Conservation (phyloP, 805 yeast genomes). For the Starmerella apicola region DNA sequence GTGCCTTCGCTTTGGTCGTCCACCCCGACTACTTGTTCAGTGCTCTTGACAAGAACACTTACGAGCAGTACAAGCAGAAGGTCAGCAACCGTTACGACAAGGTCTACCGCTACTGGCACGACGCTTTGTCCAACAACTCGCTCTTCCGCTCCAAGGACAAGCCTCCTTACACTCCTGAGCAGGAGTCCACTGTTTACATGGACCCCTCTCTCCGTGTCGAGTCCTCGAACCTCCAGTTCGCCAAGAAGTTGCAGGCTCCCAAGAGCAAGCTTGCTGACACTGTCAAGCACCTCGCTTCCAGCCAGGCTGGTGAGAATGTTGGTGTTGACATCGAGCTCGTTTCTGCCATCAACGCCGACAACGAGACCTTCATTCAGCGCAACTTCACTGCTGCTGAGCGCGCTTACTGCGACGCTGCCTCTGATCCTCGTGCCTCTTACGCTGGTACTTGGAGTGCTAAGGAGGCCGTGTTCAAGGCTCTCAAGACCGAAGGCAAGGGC, state of each 20-base stretch:
- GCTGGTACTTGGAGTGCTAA: conserved; percentile 99
- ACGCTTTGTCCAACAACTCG: conserved; percentile 80
- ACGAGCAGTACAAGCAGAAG: conserved; percentile 56
- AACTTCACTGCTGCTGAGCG: conserved; percentile 80
- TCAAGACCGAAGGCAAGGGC: conserved; percentile 80
- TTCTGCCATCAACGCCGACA: conserved; percentile 67
- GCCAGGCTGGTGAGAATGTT: conserved; percentile 49
- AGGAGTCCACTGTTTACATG: conserved; percentile 82
- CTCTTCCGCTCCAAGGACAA: conserved; percentile 87
- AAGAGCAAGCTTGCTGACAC: conserved; percentile 27
- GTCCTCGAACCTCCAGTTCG: conserved; percentile 15
- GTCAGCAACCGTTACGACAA: conserved; percentile 72
- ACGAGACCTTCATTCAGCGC: conserved; percentile 81
- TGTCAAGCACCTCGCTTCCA: conserved; percentile 27
- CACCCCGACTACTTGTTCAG: conserved; percentile 92
- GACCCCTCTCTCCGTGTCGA: conserved; percentile 84
- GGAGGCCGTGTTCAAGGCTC: conserved; percentile 95
- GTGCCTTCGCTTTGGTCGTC: conserved; percentile 86
- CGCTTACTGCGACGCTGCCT: conserved; percentile 58
- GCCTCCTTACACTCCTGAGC: conserved; percentile 82
- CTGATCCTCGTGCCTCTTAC: conserved; percentile 76
- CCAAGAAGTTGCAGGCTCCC: conserved; percentile 7
- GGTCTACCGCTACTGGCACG: conserved; percentile 91
- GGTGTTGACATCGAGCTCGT: conserved; percentile 96
- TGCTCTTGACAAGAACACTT: conserved; percentile 57